phyloP scores from a whole-genome alignment of 1,284 basidiomycete genomes.

The Cutaneotrichosporon cavernicola region DNA sequence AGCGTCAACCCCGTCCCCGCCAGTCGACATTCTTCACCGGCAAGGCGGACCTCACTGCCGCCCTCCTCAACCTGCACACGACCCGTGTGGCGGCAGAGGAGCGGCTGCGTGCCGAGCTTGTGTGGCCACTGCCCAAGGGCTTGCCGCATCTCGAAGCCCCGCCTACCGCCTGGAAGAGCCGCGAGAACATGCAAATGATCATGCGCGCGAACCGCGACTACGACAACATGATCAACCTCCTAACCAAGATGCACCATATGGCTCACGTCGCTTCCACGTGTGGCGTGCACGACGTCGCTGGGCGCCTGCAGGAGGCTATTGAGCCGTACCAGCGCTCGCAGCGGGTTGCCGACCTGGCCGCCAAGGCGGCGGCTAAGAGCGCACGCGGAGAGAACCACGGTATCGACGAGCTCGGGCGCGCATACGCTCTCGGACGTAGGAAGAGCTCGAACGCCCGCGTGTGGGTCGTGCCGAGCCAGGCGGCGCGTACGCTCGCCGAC shows the following conservation, averaged over 20 bases:
- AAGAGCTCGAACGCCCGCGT: slow-evolving; percentile 85
- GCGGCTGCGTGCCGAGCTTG: slow-evolving; percentile 65
- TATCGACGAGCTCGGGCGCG: slow-evolving; percentile 71
- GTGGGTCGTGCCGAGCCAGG: slow-evolving; percentile 82
- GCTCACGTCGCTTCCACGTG: slow-evolving; percentile 66
- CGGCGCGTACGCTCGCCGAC: slow-evolving; percentile 17
- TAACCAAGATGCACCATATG: slow-evolving; percentile 72
- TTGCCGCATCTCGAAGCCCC: slow-evolving; percentile 62
- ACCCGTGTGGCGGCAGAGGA: slow-evolving; percentile 63
- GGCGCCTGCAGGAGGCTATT: slow-evolving; percentile 60
- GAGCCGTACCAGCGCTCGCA: slow-evolving; percentile 62
- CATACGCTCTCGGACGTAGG: slow-evolving; percentile 77
- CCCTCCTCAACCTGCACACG: slow-evolving; percentile 66
- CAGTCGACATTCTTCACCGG: slow-evolving; percentile 85
- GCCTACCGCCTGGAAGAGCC: slow-evolving; percentile 65
- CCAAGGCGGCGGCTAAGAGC: neutral
- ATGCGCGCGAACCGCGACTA: slow-evolving; percentile 73
- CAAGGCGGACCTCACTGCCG: slow-evolving; percentile 73
- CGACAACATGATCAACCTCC: slow-evolving; percentile 63
- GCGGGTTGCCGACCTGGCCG: slow-evolving; percentile 2
- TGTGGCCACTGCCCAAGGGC: slow-evolving; percentile 74
- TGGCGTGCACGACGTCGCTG: slow-evolving; percentile 62
- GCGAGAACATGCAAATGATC: slow-evolving; percentile 64
- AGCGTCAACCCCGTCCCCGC: slow-evolving; percentile 45
- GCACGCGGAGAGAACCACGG: slow-evolving; percentile 45